Evolutionary conservation across 2,329 filamentous ascomycete genomes (phyloP), one percentile per base, ranked within the genome.

Genomic region (Trichophyton benhamiae): DNA sequence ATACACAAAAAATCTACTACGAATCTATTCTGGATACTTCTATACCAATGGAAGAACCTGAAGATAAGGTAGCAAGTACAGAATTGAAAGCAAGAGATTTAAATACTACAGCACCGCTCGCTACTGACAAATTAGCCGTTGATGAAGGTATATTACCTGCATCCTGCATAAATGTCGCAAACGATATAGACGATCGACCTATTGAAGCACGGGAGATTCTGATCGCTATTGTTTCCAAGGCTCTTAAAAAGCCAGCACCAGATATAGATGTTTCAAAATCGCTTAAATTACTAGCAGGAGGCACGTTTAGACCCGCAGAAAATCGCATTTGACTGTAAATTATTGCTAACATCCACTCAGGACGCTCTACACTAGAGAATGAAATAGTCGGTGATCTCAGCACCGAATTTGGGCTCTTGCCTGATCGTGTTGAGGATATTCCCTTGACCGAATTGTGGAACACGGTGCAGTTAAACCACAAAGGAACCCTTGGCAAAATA

Each of bases 361-460:
- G 74, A 3, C 71, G 72, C 59, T 79, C 77, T 1, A 77, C 76
- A 1, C 66, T 79, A 1, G 73, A 78, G 61, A 79, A 78, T 60
- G 76, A 79, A 62, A 70, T 78, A 59, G 70, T 75, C 9, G 77
- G 76, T 1, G 75, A 78, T 63, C 69, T 78, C 22, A 64, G 68
- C 8, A 68, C 67, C 20, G 76, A 78, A 63, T 76, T 78, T 62
- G 75, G 74, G 7, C 66, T 63, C 4, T 63, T 75, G 1, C 76
- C 77, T 3, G 75, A 78, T 44, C 69, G 72, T 7, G 66, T 70
- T 3, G 76, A 78, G 57, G 74, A 77, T 36, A 65, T 75, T 61
- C 62, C 72, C 22, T 61, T 78, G 6, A 61, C 63, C 1, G 68
- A 70, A 22, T 66, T 78, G 2, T 69, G 66, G 27, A 64, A 68